Evolutionary conservation across 2,329 filamentous ascomycete species (phyloP), one percentile per base, ranked within the genome.

Genomic region (Rhynchosporium graminicola): DNA sequence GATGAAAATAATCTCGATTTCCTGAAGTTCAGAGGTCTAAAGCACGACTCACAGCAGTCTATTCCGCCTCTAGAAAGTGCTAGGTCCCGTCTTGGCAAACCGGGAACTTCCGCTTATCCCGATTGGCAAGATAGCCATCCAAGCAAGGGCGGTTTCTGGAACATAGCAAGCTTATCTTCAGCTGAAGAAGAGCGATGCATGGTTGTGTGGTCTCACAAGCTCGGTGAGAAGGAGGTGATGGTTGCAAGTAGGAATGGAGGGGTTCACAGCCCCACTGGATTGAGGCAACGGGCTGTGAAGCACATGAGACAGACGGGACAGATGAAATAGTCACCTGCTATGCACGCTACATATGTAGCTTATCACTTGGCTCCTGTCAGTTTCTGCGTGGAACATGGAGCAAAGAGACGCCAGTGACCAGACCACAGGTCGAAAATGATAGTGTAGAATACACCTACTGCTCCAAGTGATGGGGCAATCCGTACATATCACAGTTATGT

Each of bases 281-380:
- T 3, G 7, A 15, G 13, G 20, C 20, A 20, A 46, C 13, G 42
- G 42, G 42, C 12, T n/a, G 13, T n/a, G 13, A 45, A n/a, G 13
- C n/a, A 2, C 13, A n/a, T 45, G 43, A 7, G 43, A 26, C 20
- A 7, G 43, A 26, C 20, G n/a, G 43, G n/a, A 20, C 20, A 20
- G 15, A n/a, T 20, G 15, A n/a, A 15, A 45, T 45, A 15, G 42
- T 45, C 42, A 45, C 42, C 15, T 45, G 42, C 15, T 6, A 43
- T 4, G 38, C 52, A 31, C 40, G 33, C 33, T 36, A 36, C 33
- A 36, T 36, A 36, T 36, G 33, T 36, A 36, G 33, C 33, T 36
- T 36, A 10, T 20, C 31, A 5, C 52, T 55, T 55, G 52, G 52
- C 52, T 55, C 38, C 42, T 55, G 52, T 56, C 52, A 56, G 33